Percentiles rank a stretch among this genome's conserved stretches.
phyloP scores from a whole-genome alignment of 306 rosid species.

The Medicago arabica region DNA sequence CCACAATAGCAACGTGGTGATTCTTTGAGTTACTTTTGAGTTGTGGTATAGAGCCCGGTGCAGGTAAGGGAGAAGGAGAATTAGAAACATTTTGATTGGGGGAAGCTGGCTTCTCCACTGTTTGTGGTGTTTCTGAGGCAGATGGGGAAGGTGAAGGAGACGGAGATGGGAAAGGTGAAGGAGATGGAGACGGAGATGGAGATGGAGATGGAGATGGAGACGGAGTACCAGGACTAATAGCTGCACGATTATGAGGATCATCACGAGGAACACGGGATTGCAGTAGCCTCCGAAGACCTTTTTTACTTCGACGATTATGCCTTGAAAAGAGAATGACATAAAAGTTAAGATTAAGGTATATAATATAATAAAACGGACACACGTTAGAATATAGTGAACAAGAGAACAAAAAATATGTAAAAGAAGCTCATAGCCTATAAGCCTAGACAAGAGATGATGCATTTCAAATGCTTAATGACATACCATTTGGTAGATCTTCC shows the following conservation, averaged over 20 bases:
- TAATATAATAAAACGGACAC: constrained; percentile 12
- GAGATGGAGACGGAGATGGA: constrained; percentile 18
- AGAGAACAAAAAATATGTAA: constrained; percentile 25
- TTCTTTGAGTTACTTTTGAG: constrained; percentile 3
- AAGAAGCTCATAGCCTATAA: not conserved
- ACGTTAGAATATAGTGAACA: constrained; percentile 11
- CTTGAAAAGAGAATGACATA: constrained; percentile 46
- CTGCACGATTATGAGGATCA: constrained; percentile 28
- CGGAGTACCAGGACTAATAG: not conserved
- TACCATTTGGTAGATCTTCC: constrained; percentile 57
- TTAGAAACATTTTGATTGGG: constrained; percentile 16
- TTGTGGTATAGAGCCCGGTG: not conserved
- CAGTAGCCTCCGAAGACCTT: constrained; percentile 46
- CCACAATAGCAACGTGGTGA: constrained; percentile 38
- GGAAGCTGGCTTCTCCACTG: not conserved
- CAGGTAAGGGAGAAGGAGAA: constrained; percentile 46
- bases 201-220: constrained; percentile 16
- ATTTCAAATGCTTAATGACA: constrained; percentile 46
- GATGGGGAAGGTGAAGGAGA: constrained; percentile 39
- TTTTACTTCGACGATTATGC: constrained; percentile 41
- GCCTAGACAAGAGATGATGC: not conserved
- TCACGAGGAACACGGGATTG: not conserved
- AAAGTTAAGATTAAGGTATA: constrained; percentile 5
- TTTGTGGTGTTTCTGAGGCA: constrained; percentile 23
- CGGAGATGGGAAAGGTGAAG: constrained; percentile 4